Evolutionary conservation across 108 stramenopile genomes (phyloP).

Genomic region (Conticribra weissflogii): DNA sequence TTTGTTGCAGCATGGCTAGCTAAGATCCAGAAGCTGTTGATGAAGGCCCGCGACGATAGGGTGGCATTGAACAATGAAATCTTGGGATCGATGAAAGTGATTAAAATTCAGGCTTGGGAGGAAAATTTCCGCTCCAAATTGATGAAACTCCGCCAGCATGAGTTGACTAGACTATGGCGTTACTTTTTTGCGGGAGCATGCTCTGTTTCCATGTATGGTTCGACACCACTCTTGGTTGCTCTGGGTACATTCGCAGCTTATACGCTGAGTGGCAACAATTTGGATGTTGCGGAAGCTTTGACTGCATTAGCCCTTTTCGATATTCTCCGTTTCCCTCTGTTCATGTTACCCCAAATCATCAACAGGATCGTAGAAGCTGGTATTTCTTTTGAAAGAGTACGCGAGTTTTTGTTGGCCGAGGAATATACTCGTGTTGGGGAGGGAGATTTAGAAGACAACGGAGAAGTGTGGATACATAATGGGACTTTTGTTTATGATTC

Average conservation of each 20-base stretch:
- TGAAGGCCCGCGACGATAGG: constrained; percentile 86
- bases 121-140: constrained; percentile 66
- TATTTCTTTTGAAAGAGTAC: constrained; percentile 81
- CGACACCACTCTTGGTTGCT: constrained; percentile 80
- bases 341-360: constrained; percentile 91
- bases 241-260: constrained; percentile 89
- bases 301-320: constrained; percentile 94
- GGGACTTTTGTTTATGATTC: constrained; percentile 68
- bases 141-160: constrained; percentile 60
- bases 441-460: constrained; percentile 51
- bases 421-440: constrained; percentile 62
- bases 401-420: constrained; percentile 74
- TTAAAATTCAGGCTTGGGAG: constrained; percentile 97
- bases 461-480: constrained; percentile 52
- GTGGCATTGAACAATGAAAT: constrained; percentile 89
- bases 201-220: constrained; percentile 69
- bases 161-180: constrained; percentile 61
- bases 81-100: constrained; percentile 84
- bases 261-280: constrained; percentile 64
- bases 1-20: constrained; percentile 68
- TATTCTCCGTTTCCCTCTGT: constrained; percentile 93
- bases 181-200: constrained; percentile 60
- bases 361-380: constrained; percentile 93
- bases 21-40: constrained; percentile 73
- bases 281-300: constrained; percentile 79